Conservation (phyloP, 2,329 filamentous ascomycete species). For the Rutstroemia sp. region DNA sequence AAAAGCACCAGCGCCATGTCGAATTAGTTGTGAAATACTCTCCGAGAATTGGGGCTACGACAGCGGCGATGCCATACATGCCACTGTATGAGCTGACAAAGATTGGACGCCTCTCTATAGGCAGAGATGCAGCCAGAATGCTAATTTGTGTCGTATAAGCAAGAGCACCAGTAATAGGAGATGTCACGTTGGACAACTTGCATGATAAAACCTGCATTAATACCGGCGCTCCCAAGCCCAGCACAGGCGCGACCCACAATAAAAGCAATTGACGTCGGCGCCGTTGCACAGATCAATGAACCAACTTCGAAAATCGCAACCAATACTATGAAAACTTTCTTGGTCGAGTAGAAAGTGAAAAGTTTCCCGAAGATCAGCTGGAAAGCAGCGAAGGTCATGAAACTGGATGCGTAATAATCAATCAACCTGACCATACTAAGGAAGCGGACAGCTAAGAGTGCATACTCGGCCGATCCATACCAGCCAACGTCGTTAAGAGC, state of each 20-base stretch:
- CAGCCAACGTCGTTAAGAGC: slow-evolving; percentile 35
- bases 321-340: not conserved
- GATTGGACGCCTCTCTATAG: not conserved
- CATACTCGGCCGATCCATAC: slow-evolving; percentile 32
- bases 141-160: not conserved
- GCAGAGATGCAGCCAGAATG: not conserved
- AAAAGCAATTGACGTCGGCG: not conserved
- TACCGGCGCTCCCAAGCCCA: not conserved
- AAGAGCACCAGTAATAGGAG: slow-evolving; percentile 12
- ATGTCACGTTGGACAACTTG: slow-evolving; percentile 15
- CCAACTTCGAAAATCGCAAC: not conserved
- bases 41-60: not conserved
- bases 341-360: slow-evolving; percentile 14
- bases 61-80: not conserved
- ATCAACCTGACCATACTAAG: not conserved
- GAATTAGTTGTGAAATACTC: not conserved
- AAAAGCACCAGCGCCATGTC: slow-evolving; percentile 1
- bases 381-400: not conserved
- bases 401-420: not conserved
- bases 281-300: not conserved
- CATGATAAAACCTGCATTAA: not conserved
- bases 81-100: not conserved
- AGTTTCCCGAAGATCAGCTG: not conserved
- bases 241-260: not conserved
- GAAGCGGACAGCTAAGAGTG: not conserved